A percentile compares a stretch with the other conserved stretches of the same genome.
phyloP scores from a whole-genome alignment of 2,329 filamentous ascomycete species.

The Emergomyces africanus region DNA sequence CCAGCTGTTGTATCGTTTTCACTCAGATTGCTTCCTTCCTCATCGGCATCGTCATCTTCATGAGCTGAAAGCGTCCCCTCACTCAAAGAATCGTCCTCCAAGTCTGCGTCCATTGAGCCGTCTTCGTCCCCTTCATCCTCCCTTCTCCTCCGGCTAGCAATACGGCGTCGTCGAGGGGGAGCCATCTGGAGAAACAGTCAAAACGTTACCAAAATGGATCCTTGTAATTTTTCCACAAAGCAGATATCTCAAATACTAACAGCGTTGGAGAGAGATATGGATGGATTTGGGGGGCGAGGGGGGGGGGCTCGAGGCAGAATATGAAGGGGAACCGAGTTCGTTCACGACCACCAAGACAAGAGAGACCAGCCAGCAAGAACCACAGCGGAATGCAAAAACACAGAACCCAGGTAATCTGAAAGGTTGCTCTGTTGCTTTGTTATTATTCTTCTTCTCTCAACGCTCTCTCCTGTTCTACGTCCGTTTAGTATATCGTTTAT shows the following conservation, averaged over 20 bases:
- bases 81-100: constrained; percentile 51
- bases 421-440: neutral
- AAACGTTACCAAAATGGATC: neutral
- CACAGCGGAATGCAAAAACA: neutral
- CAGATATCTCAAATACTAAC: neutral
- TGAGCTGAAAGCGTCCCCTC: constrained; percentile 47
- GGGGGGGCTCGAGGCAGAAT: neutral
- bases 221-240: neutral
- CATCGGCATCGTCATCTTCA: constrained; percentile 45
- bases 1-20: constrained; percentile 35
- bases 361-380: neutral
- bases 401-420: neutral
- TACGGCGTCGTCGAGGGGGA: constrained; percentile 29
- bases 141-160: constrained; percentile 33
- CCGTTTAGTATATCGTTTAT: no score
- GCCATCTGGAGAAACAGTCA: constrained; percentile 23
- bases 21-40: constrained; percentile 46
- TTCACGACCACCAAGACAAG: neutral
- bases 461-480: neutral
- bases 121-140: constrained; percentile 38
- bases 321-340: neutral
- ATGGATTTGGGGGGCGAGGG: neutral
- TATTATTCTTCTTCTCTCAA: neutral
- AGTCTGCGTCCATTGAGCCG: constrained; percentile 35
- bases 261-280: neutral